Evolutionary conservation across 2,329 filamentous ascomycete genomes (phyloP).

Genomic region (Phialophora chinensis): DNA sequence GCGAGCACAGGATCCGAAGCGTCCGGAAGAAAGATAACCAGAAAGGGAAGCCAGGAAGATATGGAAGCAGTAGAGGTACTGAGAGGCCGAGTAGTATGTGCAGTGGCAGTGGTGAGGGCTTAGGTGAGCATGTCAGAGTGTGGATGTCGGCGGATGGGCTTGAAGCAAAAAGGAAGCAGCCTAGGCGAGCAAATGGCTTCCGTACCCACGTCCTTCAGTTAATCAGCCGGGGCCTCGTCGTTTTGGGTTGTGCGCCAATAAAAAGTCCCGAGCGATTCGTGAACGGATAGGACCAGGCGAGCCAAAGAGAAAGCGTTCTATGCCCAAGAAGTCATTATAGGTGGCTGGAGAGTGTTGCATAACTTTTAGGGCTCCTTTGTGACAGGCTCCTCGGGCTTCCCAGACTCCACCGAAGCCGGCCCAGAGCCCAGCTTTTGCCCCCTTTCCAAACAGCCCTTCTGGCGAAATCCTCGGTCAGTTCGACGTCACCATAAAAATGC

Average conservation of each 20-base stretch:
- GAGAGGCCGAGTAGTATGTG: conserved; percentile 20
- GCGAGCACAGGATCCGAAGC: conserved; percentile 26
- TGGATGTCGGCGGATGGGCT: conserved; percentile 33
- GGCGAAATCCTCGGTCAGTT: not conserved
- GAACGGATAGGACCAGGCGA: conserved; percentile 16
- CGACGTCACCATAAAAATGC: conserved; percentile 6
- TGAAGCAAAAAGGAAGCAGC: conserved; percentile 16
- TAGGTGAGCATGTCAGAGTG: conserved; percentile 34
- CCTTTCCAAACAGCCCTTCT: not conserved
- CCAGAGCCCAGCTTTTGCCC: conserved; percentile 7
- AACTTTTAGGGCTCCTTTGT: conserved; percentile 16
- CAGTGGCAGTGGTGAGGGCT: conserved; percentile 24
- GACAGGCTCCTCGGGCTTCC: conserved; percentile 6
- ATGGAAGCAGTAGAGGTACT: conserved; percentile 16
- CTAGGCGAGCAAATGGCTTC: conserved; percentile 6
- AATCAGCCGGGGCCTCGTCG: conserved; percentile 10
- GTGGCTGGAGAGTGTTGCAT: conserved; percentile 13
- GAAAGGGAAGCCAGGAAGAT: conserved; percentile 22
- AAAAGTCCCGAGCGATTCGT: not conserved
- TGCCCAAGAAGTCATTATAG: conserved; percentile 12
- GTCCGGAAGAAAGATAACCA: conserved; percentile 26
- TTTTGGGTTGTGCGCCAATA: conserved; percentile 5
- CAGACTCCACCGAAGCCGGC: not conserved
- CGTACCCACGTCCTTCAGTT: conserved; percentile 3
- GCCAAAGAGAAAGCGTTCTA: conserved; percentile 13